Conservation (phyloP, 2,329 filamentous ascomycete genomes). For the Pleomassaria siparia region DNA sequence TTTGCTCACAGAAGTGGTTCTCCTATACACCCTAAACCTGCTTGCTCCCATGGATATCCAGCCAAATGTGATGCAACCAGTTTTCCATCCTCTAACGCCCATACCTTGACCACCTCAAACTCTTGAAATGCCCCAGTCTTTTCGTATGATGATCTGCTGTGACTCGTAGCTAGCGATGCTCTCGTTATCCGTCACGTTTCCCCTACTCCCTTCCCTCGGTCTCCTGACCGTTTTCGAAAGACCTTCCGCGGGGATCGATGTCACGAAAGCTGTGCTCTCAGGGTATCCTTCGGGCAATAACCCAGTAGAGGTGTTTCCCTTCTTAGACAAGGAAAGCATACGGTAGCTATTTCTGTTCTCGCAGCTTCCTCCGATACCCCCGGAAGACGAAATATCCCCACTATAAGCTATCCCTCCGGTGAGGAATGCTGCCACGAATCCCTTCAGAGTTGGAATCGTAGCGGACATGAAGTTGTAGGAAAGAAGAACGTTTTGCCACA, state of each 20-base stretch:
- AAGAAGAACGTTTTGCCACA: not conserved
- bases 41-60: too few relatives aligned
- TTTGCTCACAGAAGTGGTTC: too few relatives aligned
- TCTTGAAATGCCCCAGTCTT: not conserved
- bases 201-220: not conserved
- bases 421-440: not conserved
- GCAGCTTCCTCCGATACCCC: not conserved
- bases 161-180: not conserved
- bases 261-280: not conserved
- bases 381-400: too few relatives aligned
- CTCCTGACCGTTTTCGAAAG: not conserved
- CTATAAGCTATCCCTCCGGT: not conserved
- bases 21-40: too few relatives aligned
- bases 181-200: not conserved
- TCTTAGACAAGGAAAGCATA: not conserved
- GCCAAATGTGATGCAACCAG: too few relatives aligned
- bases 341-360: not conserved
- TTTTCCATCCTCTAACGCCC: too few relatives aligned
- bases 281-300: not conserved
- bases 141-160: not conserved
- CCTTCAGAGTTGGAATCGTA: not conserved
- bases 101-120: too few relatives aligned
- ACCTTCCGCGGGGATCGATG: not conserved
- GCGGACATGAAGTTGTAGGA: constrained; percentile 1
- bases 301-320: not conserved